Percentiles rank a stretch among this genome's conserved stretches.
These are phyloP conservation scores for Monosporascus ibericus DNA, from an alignment of 2,329 filamentous ascomycete genomes.

Conservation along the genomic window DNA sequence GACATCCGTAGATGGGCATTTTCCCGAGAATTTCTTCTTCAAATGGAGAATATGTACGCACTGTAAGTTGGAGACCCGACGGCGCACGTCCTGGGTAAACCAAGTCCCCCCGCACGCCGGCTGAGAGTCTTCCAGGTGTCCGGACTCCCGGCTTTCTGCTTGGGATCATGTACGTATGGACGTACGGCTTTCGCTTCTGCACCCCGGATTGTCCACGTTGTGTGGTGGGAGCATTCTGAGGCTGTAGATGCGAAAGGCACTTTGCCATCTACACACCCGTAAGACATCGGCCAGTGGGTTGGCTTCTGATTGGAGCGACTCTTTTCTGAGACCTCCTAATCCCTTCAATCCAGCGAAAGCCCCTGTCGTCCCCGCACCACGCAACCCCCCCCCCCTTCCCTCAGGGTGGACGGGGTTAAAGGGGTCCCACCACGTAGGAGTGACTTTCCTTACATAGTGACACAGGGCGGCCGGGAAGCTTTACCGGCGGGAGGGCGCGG, in stretches of 20 bases:
- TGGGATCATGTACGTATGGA: background rate
- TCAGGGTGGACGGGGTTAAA: background rate
- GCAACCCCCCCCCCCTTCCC: no score
- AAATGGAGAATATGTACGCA: no score
- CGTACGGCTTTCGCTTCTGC: background rate
- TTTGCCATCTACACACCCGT: background rate
- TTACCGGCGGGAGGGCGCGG: slow-evolving; percentile 15
- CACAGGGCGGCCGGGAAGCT: slow-evolving; percentile 17
- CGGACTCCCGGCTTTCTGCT: background rate
- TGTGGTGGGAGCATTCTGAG: background rate
- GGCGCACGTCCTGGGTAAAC: no score
- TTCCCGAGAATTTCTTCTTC: no score
- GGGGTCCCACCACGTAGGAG: slow-evolving; percentile 5
- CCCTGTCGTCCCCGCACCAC: background rate
- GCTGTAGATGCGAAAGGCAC: background rate
- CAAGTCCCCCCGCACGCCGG: background rate
- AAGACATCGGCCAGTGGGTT: no score
- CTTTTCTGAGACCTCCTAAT: no score
- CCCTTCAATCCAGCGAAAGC: background rate
- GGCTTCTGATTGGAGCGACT: no score
- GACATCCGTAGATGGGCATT: no score
- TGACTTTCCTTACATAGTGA: slow-evolving; percentile 14
- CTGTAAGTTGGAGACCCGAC: no score
- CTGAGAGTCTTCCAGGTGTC: background rate
- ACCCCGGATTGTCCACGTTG: background rate